These are phyloP conservation scores for Russula compacta DNA, from an alignment of 768 basidiomycete genomes.

Conservation along the genomic window DNA sequence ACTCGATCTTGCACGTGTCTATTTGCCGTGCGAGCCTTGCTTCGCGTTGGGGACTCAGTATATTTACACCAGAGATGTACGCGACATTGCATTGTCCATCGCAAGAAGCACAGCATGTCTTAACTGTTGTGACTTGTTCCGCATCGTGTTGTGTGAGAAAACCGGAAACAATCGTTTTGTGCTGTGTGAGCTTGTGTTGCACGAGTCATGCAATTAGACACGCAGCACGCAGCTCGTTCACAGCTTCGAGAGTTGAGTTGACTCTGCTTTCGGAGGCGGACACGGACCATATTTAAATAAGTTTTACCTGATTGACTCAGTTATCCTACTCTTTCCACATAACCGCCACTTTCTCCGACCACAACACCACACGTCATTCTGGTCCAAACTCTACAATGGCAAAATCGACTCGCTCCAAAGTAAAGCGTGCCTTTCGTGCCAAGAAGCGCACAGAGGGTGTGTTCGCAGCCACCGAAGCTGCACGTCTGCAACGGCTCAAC, in stretches of 20 bases:
- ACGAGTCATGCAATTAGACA: neutral
- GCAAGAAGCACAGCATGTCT: neutral
- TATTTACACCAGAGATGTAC: conserved; percentile 3
- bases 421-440: conserved; percentile 66
- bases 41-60: neutral
- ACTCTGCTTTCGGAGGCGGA: neutral
- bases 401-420: conserved; percentile 76
- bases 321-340: too few relatives aligned
- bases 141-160: neutral
- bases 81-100: conserved; percentile 1
- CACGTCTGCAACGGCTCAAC: conserved; percentile 64
- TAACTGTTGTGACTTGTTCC: neutral
- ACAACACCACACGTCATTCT: neutral
- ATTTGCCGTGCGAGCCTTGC: neutral
- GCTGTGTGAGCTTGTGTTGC: neutral
- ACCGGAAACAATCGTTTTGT: neutral
- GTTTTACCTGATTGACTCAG: too few relatives aligned
- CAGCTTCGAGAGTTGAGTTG: neutral
- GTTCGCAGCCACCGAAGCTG: conserved; percentile 71
- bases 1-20: neutral
- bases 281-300: neutral
- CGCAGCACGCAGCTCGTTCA: neutral
- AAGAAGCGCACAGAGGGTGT: conserved; percentile 68
- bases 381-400: conserved; percentile 42
- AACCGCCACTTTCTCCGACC: neutral